Evolutionary conservation across 495 filamentous ascomycete species (phyloP).

Genomic region (Aspergillus ostianus): DNA sequence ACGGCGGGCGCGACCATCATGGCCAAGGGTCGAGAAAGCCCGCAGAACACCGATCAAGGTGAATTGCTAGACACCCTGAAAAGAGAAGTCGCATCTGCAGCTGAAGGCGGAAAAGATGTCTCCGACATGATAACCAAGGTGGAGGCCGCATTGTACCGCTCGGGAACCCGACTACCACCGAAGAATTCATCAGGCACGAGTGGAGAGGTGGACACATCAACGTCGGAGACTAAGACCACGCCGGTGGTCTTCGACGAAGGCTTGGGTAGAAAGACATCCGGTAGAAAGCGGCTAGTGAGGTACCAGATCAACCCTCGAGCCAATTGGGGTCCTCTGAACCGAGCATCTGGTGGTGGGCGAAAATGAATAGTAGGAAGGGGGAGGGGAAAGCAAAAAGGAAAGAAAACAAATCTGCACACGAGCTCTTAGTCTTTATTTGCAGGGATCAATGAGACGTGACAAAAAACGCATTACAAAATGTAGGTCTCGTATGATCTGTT

Average conservation of each 20-base stretch:
- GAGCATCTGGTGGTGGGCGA: slow-evolving; percentile 44
- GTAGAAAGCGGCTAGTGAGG: slow-evolving; percentile 61
- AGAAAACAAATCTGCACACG: no score
- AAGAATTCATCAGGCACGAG: slow-evolving; percentile 1
- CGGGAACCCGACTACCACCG: slow-evolving; percentile 24
- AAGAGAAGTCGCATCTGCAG: slow-evolving; percentile 31
- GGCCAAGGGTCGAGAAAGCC: slow-evolving; percentile 36
- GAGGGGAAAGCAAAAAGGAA: no score
- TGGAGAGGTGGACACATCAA: background rate
- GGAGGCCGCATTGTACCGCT: slow-evolving; percentile 47
- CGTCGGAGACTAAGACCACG: background rate
- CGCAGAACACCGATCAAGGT: slow-evolving; percentile 20
- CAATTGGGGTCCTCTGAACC: slow-evolving; percentile 91
- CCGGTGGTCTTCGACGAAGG: slow-evolving; percentile 75
- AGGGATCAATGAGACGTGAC: no score
- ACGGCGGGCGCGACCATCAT: slow-evolving; percentile 70
- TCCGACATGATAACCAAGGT: slow-evolving; percentile 42
- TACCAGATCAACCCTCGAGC: slow-evolving; percentile 86
- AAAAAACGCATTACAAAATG: no score
- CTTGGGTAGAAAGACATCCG: slow-evolving; percentile 64
- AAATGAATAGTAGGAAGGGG: background rate
- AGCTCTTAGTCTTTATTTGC: no score
- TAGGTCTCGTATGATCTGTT: no score
- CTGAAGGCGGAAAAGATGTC: slow-evolving; percentile 36
- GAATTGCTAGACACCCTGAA: slow-evolving; percentile 32